Conservation (phyloP, 257 asterid genomes). For the Thymus quinquecostatus region DNA sequence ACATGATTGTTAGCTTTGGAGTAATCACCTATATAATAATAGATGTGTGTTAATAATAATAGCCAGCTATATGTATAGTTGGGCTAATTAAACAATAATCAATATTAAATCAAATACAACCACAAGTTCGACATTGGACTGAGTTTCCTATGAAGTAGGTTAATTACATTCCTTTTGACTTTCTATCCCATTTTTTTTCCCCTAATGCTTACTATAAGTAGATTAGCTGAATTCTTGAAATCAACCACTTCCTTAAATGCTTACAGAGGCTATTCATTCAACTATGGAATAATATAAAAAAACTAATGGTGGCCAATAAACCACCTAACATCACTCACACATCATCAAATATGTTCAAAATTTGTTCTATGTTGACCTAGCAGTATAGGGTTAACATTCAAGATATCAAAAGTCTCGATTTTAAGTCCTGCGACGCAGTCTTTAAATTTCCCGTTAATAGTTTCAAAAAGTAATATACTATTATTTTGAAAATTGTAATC, state of each 20-base stretch:
- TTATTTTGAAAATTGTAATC: neutral
- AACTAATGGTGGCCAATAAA: too few species aligned
- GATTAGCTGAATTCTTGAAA: conserved; percentile 18
- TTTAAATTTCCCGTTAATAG: too few species aligned
- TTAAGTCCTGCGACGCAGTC: too few species aligned
- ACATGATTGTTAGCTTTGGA: neutral
- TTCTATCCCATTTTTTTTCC: neutral
- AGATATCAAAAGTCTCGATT: too few species aligned
- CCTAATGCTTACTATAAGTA: conserved; percentile 4
- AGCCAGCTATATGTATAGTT: neutral
- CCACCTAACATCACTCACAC: neutral
- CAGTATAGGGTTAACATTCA: too few species aligned
- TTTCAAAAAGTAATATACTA: too few species aligned
- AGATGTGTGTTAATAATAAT: neutral
- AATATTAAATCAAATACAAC: neutral
- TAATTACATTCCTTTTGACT: neutral
- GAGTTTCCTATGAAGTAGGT: conserved; percentile 1
- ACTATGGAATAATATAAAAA: too few species aligned
- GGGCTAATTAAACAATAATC: neutral
- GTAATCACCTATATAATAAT: neutral
- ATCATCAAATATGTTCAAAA: neutral
- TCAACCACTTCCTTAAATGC: conserved; percentile 9
- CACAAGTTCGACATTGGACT: neutral
- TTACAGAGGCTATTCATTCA: neutral
- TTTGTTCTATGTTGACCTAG: too few species aligned